phyloP scores from a whole-genome alignment of 306 rosid genomes.

The Hylodesmum podocarpum region DNA sequence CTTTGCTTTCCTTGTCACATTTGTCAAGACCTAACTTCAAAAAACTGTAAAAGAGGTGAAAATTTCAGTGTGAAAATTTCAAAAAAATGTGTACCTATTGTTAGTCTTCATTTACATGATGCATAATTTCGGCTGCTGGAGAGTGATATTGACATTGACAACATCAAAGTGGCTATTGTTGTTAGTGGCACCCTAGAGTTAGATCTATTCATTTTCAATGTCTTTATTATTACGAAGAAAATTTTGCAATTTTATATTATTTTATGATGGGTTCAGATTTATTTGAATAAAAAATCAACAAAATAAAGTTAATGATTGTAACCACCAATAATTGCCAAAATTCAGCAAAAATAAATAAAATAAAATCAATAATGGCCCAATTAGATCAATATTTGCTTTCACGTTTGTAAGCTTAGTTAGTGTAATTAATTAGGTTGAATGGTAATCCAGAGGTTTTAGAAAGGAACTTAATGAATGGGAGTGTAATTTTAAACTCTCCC shows the following conservation, averaged over 20 bases:
- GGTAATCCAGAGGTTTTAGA: too few species aligned
- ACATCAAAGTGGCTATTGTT: constrained; percentile 19
- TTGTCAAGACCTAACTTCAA: background rate
- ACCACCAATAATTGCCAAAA: background rate
- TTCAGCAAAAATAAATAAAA: background rate
- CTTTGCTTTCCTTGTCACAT: background rate
- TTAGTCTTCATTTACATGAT: background rate
- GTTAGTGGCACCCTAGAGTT: constrained; percentile 23
- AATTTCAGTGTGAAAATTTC: background rate
- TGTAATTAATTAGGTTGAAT: too few species aligned
- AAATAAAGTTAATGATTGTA: background rate
- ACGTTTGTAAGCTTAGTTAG: background rate
- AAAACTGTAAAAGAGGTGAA: background rate
- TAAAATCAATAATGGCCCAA: background rate
- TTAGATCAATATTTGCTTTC: background rate
- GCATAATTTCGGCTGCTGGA: background rate
- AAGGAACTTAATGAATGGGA: too few species aligned
- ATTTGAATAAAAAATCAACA: background rate
- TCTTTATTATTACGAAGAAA: background rate
- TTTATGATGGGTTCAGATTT: background rate
- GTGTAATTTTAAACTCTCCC: too few species aligned
- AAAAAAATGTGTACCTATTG: background rate
- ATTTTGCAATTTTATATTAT: background rate
- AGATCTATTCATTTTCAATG: constrained; percentile 3
- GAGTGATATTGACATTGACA: constrained; percentile 2